Evolutionary conservation across 805 yeast genomes (phyloP).

Genomic region (Yamadazyma kitorensis): DNA sequence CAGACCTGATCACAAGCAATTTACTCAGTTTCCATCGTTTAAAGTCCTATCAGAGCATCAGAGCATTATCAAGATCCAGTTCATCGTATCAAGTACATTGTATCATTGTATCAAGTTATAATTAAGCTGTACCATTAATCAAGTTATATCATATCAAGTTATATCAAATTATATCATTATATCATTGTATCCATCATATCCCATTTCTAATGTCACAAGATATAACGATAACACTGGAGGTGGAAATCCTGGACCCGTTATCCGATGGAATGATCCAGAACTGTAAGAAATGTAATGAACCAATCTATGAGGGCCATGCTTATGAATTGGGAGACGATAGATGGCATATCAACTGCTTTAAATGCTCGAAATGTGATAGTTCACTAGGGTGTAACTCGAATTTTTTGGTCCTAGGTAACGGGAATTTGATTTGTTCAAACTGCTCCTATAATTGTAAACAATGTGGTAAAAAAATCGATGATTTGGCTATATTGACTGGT

Average conservation of each 20-base stretch:
- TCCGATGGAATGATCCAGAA: constrained; percentile 18
- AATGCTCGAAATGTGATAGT: constrained; percentile 79
- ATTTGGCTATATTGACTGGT: constrained; percentile 90
- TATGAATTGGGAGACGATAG: constrained; percentile 91
- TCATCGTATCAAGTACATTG: no score
- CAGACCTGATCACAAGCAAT: no score
- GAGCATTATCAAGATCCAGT: no score
- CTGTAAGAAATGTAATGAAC: constrained; percentile 38
- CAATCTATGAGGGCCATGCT: constrained; percentile 87
- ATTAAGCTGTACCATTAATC: no score
- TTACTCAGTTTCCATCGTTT: no score
- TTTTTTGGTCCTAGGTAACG: constrained; percentile 89
- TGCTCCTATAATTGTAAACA: constrained; percentile 90
- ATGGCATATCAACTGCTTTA: constrained; percentile 94
- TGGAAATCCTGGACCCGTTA: constrained; percentile 8
- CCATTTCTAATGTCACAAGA: constrained; percentile 3
- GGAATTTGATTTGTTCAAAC: constrained; percentile 82
- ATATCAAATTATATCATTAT: no score
- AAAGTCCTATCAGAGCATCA: no score
- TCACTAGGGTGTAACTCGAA: constrained; percentile 84
- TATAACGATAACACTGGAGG: constrained; percentile 5
- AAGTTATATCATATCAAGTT: no score
- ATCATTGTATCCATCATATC: no score
- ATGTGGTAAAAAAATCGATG: constrained; percentile 85
- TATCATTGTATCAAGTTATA: no score